These are phyloP conservation scores for Ophiobolus disseminans DNA, from an alignment of 2,329 filamentous ascomycete genomes.

Conservation along the genomic window DNA sequence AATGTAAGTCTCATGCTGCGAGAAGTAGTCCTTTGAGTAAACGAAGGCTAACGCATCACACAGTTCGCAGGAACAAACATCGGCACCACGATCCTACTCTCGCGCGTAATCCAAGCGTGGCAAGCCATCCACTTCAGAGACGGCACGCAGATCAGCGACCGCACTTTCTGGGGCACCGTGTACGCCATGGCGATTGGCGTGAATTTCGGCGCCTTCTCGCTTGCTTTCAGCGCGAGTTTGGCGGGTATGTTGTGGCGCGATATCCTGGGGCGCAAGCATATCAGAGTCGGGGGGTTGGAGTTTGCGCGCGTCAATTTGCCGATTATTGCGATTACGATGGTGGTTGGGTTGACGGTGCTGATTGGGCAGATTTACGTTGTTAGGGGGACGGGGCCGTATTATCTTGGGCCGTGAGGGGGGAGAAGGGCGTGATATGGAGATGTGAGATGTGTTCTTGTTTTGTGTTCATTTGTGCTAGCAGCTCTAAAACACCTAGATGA, in stretches of 20 bases:
- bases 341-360: conserved; percentile 66
- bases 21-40: neutral
- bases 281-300: conserved; percentile 67
- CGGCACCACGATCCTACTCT: conserved; percentile 75
- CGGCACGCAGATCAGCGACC: conserved; percentile 62
- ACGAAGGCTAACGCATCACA: neutral
- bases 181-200: conserved; percentile 78
- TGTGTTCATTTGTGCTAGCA: no score
- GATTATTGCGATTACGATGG: conserved; percentile 74
- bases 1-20: conserved; percentile 63
- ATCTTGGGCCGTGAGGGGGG: neutral
- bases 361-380: conserved; percentile 70
- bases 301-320: conserved; percentile 74
- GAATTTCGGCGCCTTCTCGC: conserved; percentile 77
- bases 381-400: conserved; percentile 37
- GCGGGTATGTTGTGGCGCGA: conserved; percentile 77
- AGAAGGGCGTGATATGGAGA: neutral
- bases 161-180: conserved; percentile 75
- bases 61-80: conserved; percentile 81
- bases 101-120: conserved; percentile 74
- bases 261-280: conserved; percentile 72
- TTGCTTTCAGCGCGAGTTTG: conserved; percentile 73
- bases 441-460: no score
- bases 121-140: conserved; percentile 62
- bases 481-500: no score